Evolutionary conservation across 192 early-diverging fungal genomes (phyloP).

Genomic region (Spizellomyces punctatus): DNA sequence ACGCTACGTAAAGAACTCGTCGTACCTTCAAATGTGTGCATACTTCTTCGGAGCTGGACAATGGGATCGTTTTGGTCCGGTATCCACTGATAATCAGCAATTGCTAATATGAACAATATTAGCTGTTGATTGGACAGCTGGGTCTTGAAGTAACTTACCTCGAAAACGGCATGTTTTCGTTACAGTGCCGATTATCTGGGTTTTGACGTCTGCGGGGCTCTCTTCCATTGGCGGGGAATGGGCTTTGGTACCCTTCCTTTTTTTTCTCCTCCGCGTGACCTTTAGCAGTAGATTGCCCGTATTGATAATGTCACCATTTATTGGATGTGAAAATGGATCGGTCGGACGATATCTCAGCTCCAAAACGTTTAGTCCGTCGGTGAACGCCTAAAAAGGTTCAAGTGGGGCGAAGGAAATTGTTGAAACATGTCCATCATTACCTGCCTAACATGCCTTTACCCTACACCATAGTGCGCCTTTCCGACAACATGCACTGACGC

Average conservation of each 20-base stretch:
- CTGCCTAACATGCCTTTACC: neutral
- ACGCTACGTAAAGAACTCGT: neutral
- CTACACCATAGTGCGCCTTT: too few species aligned
- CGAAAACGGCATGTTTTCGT: slow-evolving; percentile 65
- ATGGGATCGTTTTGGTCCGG: slow-evolving; percentile 51
- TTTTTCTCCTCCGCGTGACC: slow-evolving; percentile 51
- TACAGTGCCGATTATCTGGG: slow-evolving; percentile 56
- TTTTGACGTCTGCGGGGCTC: slow-evolving; percentile 15
- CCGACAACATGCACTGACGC: neutral
- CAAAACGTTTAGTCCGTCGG: slow-evolving; percentile 40
- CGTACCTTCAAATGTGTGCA: slow-evolving; percentile 32
- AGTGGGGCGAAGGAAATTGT: neutral
- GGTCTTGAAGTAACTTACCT: slow-evolving; percentile 40
- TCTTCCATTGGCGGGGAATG: neutral
- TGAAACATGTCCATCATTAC: neutral
- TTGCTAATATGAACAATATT: slow-evolving; percentile 33
- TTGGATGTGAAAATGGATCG: slow-evolving; percentile 68
- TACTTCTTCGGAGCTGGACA: slow-evolving; percentile 42
- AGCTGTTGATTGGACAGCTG: neutral
- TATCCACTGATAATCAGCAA: slow-evolving; percentile 65
- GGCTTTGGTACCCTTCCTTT: slow-evolving; percentile 10
- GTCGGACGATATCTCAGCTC: slow-evolving; percentile 57
- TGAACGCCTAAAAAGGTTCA: slow-evolving; percentile 41
- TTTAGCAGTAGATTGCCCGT: slow-evolving; percentile 63
- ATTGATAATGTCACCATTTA: slow-evolving; percentile 59